Conservation (phyloP, 129 eudicot genomes). For the Escallonia herrerae region DNA sequence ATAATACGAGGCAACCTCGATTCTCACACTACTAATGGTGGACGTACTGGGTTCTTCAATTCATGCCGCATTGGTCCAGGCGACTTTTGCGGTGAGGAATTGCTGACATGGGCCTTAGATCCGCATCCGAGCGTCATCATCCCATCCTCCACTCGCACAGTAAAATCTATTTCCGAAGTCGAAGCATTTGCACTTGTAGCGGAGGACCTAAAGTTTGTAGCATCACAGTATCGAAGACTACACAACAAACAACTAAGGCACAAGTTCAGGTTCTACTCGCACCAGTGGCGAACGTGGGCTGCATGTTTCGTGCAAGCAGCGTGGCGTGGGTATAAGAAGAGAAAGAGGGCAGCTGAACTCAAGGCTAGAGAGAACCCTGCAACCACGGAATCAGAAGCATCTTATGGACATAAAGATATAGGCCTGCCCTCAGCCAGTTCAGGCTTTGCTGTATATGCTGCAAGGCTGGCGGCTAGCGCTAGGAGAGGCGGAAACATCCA, state of each 20-base stretch:
- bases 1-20: constrained; percentile 90
- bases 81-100: constrained; percentile 92
- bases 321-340: constrained; percentile 63
- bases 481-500: constrained; percentile 41
- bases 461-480: constrained; percentile 31
- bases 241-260: constrained; percentile 80
- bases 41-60: constrained; percentile 91
- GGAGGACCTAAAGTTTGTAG: constrained; percentile 83
- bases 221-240: constrained; percentile 69
- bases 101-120: constrained; percentile 91
- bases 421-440: constrained; percentile 23
- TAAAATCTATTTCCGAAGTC: constrained; percentile 79
- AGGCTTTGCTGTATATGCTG: constrained; percentile 47
- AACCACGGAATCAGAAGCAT: constrained; percentile 17
- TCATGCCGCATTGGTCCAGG: constrained; percentile 81
- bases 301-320: constrained; percentile 87
- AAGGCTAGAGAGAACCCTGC: constrained; percentile 41
- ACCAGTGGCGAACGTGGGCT: constrained; percentile 97
- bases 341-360: constrained; percentile 40
- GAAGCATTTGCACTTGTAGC: constrained; percentile 80
- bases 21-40: constrained; percentile 90
- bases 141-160: constrained; percentile 89
- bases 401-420: constrained; percentile 4
- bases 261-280: constrained; percentile 82
- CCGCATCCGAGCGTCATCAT: constrained; percentile 65